These are phyloP conservation scores for Leccinum broughii DNA, from an alignment of 768 basidiomycete species.

Conservation along the genomic window DNA sequence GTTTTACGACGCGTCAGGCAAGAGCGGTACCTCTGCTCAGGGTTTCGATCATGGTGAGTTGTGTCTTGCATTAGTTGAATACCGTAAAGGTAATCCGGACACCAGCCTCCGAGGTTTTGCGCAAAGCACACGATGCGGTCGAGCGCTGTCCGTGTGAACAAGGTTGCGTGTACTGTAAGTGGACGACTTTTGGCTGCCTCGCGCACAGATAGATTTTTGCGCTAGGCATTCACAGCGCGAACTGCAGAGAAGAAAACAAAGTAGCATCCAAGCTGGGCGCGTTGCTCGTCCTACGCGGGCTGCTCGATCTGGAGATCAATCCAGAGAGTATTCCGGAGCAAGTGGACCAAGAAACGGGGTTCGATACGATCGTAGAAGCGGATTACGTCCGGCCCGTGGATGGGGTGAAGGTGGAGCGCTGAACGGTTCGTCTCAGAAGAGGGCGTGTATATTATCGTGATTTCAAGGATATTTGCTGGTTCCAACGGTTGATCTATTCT, in stretches of 20 bases:
- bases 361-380: constrained; percentile 58
- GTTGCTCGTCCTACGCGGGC: constrained; percentile 56
- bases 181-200: neutral
- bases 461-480: neutral
- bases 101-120: constrained; percentile 57
- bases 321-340: constrained; percentile 38
- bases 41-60: constrained; percentile 77
- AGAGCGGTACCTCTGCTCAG: constrained; percentile 70
- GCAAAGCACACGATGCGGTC: constrained; percentile 56
- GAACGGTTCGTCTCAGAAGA: neutral
- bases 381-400: constrained; percentile 44
- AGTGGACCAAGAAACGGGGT: constrained; percentile 29
- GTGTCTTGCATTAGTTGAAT: neutral
- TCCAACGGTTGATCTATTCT: neutral
- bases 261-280: constrained; percentile 80
- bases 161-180: constrained; percentile 72
- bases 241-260: constrained; percentile 71
- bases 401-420: constrained; percentile 48
- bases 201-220: neutral
- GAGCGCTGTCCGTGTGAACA: constrained; percentile 63
- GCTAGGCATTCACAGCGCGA: constrained; percentile 64
- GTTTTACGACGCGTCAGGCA: constrained; percentile 74
- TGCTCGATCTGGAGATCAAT: constrained; percentile 51
- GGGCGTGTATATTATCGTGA: neutral
- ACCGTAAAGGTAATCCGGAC: neutral